Base-by-base conservation (phyloP, 1,284 basidiomycete genomes). In the Ceratobasidium theobromae region DNA sequence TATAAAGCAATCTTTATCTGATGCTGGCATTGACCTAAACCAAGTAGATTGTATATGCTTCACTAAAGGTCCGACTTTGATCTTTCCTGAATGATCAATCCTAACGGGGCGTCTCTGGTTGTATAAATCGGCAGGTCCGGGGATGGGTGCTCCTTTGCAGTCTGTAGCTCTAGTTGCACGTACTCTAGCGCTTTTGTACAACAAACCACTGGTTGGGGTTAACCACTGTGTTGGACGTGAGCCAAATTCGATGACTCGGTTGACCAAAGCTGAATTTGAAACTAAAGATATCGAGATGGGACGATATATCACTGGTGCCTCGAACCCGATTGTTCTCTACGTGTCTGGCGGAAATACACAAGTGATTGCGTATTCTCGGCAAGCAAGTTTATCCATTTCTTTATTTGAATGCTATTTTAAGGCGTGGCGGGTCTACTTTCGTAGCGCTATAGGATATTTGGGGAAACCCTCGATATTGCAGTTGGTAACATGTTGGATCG, bases 261-360 rank as follows among this genome's bases (percentile, higher is more conserved):
- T 57, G 32, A n/a, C n/a, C n/a, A n/a, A n/a, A n/a, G n/a, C n/a
- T 27, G 38, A 57, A 27, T 55, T 43, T 53, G n/a, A 25, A 35
- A 66, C 58, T 48, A 51, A 76, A 97, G 95, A 99, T 75, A 99
- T 99, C 71, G 97, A 99, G 77, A 99, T 99, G 92, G 97, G 97
- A 21, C 84, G 97, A 38, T 86, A 94, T 70, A 93, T 99, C 71
- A 99, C 97, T 0, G 89, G 89, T 35, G 95, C 97, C 1, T 86
- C 87, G 67, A 97, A 98, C 73, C 97, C 97, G 0, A 90, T 99
- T 72, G 95, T 99, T 1, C 86, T 99, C 33, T 99, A 99, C 75
- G 97, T 99, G 11, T 98, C 95, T 0, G 97, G 97, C 14, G 97
- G 97, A 9, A 99, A 99, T 77, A 99, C 97, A 0, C 97, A 99